Evolutionary conservation across 176 grass and related monocot species (phyloP).

Genomic region (Avena atlantica): DNA sequence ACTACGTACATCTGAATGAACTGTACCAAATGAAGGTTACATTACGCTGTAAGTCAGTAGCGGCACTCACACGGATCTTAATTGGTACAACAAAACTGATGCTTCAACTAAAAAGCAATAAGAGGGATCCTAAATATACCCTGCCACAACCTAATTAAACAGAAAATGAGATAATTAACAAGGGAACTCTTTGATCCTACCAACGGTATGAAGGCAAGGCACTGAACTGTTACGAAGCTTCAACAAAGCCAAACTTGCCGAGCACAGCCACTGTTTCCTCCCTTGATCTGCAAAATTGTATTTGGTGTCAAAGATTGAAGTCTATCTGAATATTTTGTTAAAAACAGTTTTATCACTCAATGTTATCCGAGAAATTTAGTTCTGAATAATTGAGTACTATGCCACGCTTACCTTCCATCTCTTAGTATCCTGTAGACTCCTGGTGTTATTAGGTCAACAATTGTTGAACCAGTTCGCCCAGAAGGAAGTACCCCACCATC

Average conservation of each 20-base stretch:
- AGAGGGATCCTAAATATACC: background rate
- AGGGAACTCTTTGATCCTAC: slow-evolving; percentile 6
- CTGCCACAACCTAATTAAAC: slow-evolving; percentile 29
- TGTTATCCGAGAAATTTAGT: background rate
- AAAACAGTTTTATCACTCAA: no score
- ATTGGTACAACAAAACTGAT: slow-evolving; percentile 19
- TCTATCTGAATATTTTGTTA: background rate
- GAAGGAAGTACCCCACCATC: slow-evolving; percentile 83
- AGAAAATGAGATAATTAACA: background rate
- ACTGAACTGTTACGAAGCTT: slow-evolving; percentile 48
- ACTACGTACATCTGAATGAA: background rate
- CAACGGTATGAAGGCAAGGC: slow-evolving; percentile 6
- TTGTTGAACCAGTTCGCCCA: slow-evolving; percentile 88
- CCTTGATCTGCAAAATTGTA: slow-evolving; percentile 70
- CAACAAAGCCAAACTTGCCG: slow-evolving; percentile 68
- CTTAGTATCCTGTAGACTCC: slow-evolving; percentile 88
- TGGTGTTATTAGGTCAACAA: slow-evolving; percentile 76
- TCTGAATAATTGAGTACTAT: background rate
- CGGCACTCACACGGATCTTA: background rate
- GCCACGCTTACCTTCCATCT: slow-evolving; percentile 72
- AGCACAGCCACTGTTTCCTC: slow-evolving; percentile 72
- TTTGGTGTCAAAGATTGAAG: background rate
- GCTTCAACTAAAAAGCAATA: background rate
- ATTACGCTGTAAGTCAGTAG: background rate
- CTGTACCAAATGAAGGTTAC: slow-evolving; percentile 29